Evolutionary conservation across 2,329 filamentous ascomycete species (phyloP).

Genomic region (Ophiostoma montium): DNA sequence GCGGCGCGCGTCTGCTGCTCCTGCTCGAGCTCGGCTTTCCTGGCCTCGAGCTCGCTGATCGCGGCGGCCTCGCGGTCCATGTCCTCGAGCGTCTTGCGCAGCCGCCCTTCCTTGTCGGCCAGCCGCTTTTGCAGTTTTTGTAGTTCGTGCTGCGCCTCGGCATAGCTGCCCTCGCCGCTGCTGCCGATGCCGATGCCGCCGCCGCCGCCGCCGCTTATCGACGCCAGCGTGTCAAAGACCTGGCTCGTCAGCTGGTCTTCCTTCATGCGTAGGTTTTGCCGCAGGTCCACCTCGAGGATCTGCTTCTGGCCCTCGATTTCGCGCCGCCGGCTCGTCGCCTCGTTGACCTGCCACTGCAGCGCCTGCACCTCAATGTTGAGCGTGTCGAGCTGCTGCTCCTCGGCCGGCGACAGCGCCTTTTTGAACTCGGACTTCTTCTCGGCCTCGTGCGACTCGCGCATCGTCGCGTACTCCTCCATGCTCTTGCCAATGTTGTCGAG

Average conservation of each 20-base stretch:
- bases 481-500: constrained; percentile 59
- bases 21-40: constrained; percentile 51
- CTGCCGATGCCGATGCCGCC: no score
- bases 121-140: constrained; percentile 60
- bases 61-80: constrained; percentile 41
- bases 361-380: constrained; percentile 57
- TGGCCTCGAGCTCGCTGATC: constrained; percentile 39
- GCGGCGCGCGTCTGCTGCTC: constrained; percentile 61
- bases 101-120: constrained; percentile 50
- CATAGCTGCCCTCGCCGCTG: constrained; percentile 46
- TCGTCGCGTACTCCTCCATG: constrained; percentile 62
- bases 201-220: constrained; percentile 38
- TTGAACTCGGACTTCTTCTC: constrained; percentile 83
- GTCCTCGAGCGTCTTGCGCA: constrained; percentile 60
- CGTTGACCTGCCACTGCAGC: constrained; percentile 62
- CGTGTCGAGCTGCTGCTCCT: constrained; percentile 66
- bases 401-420: constrained; percentile 69
- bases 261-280: constrained; percentile 76
- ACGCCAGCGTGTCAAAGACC: constrained; percentile 48
- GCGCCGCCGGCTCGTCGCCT: constrained; percentile 57
- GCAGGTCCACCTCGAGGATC: constrained; percentile 71
- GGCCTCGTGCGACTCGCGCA: constrained; percentile 60
- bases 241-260: constrained; percentile 73
- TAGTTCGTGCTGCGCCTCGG: constrained; percentile 68
- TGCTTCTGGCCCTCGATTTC: constrained; percentile 71